phyloP scores from a whole-genome alignment of 257 asterid genomes.

The Petrea volubilis region DNA sequence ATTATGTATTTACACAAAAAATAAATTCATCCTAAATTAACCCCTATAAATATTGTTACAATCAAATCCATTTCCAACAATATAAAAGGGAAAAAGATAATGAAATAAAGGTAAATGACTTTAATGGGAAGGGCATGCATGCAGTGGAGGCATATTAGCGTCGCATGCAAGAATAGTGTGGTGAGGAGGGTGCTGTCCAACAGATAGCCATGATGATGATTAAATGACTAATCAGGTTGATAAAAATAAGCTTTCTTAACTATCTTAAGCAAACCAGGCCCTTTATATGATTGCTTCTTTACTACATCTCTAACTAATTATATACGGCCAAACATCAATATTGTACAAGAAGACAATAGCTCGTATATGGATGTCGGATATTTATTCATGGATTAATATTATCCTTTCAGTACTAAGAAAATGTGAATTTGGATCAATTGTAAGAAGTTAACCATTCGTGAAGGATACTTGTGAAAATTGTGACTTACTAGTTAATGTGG shows the following conservation, averaged over 20 bases:
- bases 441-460: no score
- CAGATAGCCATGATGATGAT: conserved; percentile 16
- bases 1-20: no score
- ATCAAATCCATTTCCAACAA: no score
- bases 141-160: conserved; percentile 24
- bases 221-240: conserved; percentile 26
- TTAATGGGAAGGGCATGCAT: not conserved
- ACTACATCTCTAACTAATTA: conserved; percentile 41
- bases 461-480: no score
- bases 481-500: no score
- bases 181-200: conserved; percentile 32
- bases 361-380: not conserved
- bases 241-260: conserved; percentile 28
- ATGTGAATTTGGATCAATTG: no score
- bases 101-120: not conserved
- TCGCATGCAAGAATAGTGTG: conserved; percentile 41
- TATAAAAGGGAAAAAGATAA: not conserved
- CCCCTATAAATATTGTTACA: no score
- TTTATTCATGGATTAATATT: not conserved
- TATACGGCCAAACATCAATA: not conserved
- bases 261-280: conserved; percentile 29
- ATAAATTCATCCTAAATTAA: no score
- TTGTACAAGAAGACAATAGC: not conserved
- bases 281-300: conserved; percentile 30
- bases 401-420: no score